These are phyloP conservation scores for Globisporangium solare DNA, from an alignment of 352 stramenopile species.

Conservation along the genomic window DNA sequence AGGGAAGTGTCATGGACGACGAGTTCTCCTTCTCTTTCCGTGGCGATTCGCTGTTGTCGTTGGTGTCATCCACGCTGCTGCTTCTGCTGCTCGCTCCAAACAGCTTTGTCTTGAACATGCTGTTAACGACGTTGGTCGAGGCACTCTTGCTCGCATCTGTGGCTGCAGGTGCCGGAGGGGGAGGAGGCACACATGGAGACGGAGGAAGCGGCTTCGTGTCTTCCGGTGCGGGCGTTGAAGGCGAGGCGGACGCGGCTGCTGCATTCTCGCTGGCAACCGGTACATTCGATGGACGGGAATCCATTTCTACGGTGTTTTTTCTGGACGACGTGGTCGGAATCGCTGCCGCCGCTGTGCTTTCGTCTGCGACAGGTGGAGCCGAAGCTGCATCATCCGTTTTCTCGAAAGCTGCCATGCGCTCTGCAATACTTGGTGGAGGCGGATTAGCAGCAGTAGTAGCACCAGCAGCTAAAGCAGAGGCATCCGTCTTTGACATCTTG, in stretches of 20 bases:
- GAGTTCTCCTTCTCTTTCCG: slow-evolving; percentile 20
- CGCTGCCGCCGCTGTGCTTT: neutral
- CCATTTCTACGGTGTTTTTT: neutral
- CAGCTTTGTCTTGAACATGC: slow-evolving; percentile 28
- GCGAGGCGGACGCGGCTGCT: slow-evolving; percentile 11
- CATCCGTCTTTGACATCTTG: too few species aligned
- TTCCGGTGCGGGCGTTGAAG: slow-evolving; percentile 32
- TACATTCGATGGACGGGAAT: slow-evolving; percentile 13
- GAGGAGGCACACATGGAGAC: slow-evolving; percentile 18
- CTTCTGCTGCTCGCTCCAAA: slow-evolving; percentile 15
- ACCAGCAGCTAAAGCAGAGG: neutral
- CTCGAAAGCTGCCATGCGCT: neutral
- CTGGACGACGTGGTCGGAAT: neutral
- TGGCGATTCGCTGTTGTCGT: slow-evolving; percentile 7
- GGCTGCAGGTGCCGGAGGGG: neutral
- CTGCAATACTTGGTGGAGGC: too few species aligned
- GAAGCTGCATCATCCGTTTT: neutral
- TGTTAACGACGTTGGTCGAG: slow-evolving; percentile 20
- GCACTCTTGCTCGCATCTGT: neutral
- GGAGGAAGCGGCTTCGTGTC: slow-evolving; percentile 21
- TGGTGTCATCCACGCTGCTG: neutral
- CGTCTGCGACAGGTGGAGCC: neutral
- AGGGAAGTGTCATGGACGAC: slow-evolving; percentile 13
- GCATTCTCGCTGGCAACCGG: neutral
- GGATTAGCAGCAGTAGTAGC: neutral